Conservation (phyloP, 129 eudicot species). For the Mikania micrantha region DNA sequence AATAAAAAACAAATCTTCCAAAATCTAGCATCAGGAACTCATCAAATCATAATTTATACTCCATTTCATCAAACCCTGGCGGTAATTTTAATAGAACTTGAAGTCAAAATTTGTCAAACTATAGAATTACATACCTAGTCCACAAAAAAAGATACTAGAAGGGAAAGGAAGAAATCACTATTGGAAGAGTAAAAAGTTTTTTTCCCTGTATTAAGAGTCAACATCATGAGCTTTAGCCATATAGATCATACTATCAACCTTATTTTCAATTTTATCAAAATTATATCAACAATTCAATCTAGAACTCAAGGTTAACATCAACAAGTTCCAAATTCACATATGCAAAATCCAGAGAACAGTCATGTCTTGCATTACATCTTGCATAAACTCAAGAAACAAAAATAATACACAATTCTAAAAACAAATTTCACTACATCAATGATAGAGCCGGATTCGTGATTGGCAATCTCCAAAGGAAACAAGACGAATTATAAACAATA, state of each 20-base stretch:
- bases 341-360: not conserved
- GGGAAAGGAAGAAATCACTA: not conserved
- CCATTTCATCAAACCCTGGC: not conserved
- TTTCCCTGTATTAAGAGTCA: not conserved
- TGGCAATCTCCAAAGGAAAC: too few species aligned
- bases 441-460: too few species aligned
- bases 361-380: not conserved
- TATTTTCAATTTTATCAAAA: not conserved
- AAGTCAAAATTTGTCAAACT: not conserved
- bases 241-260: not conserved
- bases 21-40: not conserved
- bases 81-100: not conserved
- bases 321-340: constrained; percentile 6
- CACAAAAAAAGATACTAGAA: not conserved
- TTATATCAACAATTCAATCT: not conserved
- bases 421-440: not conserved
- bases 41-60: not conserved
- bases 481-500: too few species aligned
- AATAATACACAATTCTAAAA: not conserved
- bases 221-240: not conserved
- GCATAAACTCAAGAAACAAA: not conserved
- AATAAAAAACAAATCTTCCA: not conserved
- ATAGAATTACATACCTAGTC: not conserved
- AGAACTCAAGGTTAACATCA: not conserved
- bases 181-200: not conserved